Percentiles rank a stretch among this genome's conserved stretches.
Conservation (phyloP, 805 yeast genomes). For the Candida oleophila region DNA sequence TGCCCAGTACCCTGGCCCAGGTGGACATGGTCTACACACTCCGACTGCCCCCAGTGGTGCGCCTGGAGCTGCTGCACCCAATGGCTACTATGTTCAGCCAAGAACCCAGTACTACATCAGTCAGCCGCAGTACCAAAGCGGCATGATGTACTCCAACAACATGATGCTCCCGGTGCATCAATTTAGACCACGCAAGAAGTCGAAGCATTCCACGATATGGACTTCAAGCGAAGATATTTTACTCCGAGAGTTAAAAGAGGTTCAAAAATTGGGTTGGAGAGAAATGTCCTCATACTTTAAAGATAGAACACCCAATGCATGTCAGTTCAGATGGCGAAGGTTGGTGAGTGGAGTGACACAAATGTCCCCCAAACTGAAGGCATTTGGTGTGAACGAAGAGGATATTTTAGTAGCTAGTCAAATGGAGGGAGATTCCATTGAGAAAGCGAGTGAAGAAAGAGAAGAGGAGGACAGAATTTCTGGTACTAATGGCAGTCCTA, state of each 20-base stretch:
- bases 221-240: constrained; percentile 73
- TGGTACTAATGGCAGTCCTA: not conserved
- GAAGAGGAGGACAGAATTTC: not conserved
- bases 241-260: constrained; percentile 74
- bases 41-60: not conserved
- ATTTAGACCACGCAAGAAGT: constrained; percentile 17
- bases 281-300: constrained; percentile 78
- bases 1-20: not conserved
- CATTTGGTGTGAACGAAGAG: not conserved
- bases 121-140: constrained; percentile 1
- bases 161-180: constrained; percentile 7
- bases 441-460: not conserved
- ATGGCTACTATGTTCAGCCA: constrained; percentile 1
- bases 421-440: not conserved
- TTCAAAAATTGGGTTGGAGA: constrained; percentile 84
- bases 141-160: not conserved
- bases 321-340: constrained; percentile 88
- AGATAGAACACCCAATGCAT: constrained; percentile 83
- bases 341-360: constrained; percentile 36
- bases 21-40: not conserved
- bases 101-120: constrained; percentile 5
- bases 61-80: not conserved
- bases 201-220: constrained; percentile 56
- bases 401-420: not conserved
- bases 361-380: constrained; percentile 2